Evolutionary conservation across 2,329 filamentous ascomycete genomes (phyloP), one percentile per base, ranked within the genome.

Genomic region (Alternaria metachromatica): DNA sequence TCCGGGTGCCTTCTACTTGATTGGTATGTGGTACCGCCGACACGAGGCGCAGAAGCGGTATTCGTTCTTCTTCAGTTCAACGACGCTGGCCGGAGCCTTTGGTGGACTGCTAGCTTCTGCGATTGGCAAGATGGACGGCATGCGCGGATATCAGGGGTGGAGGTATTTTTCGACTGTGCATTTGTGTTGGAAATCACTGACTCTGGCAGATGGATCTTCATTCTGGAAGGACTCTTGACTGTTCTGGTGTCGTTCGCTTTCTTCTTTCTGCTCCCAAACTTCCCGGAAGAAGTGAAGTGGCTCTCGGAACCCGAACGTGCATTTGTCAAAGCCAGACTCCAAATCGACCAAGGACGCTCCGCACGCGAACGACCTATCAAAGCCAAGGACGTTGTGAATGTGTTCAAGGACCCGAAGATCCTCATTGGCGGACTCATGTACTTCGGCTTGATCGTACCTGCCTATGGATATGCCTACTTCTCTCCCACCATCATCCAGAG

Each of bases 51-150:
- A 98, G 81, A 93, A 93, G 74, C 89, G 96, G 28, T 97, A 94
- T 82, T 92, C 90, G 15, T 94, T 98, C 84, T 98, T 98, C 85
- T 98, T 98, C 84, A 90, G 88, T 74, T 92, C 87, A 26, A 94
- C 92, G 1, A 92, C 90, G 0, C 83, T 95, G 4, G 92, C 92
- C 1, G 92, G 92, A 30, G 92, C 93, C 0, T 97, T 97, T 72
- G 94, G 93, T 46, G 94, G 94, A 3, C 86, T 97, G 1, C 85
- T 97, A 5, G 94, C 94, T 1, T 90, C 89, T 2, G 94, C 90
- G 0, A 96, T 97, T 66, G 92, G 92, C n/a, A 92, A 96, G 74
- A 94, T 97, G 92, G 87, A 93, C 68, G 87, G 87, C 4, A 67
- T 92, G 11, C 80, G 84, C 9, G 88, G 88, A 21, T 96, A 94